A percentile compares a stretch with the other conserved stretches of the same genome.
Conservation (phyloP, 78 protist species). For the Tieghemostelium lacteum region DNA sequence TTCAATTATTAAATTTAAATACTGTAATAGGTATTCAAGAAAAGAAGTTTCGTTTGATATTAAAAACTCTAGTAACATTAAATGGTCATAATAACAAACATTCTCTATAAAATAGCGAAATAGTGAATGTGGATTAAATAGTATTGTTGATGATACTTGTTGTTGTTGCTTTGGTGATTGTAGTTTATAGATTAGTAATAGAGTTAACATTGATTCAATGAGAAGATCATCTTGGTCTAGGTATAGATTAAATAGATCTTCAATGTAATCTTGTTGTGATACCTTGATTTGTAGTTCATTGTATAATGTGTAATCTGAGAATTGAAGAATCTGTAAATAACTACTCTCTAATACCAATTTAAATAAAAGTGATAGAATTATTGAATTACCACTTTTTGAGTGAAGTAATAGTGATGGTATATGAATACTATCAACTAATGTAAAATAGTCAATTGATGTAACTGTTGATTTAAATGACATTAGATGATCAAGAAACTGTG, state of each 20-base stretch:
- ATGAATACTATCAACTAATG: not conserved
- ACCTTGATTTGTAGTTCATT: not conserved
- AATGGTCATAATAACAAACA: conserved; percentile 33
- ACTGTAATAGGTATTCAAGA: conserved; percentile 23
- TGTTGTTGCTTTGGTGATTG: not conserved
- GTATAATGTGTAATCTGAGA: not conserved
- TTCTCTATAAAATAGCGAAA: conserved; percentile 21
- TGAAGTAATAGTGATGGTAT: not conserved
- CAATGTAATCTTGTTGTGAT: not conserved
- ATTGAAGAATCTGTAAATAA: not conserved
- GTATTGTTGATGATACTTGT: not conserved
- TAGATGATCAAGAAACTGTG: no score
- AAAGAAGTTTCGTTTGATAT: conserved; percentile 51
- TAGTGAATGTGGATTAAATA: conserved; percentile 16
- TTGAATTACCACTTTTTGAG: not conserved
- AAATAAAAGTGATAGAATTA: not conserved
- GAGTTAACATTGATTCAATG: not conserved
- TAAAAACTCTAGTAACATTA: conserved; percentile 19
- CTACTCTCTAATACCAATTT: not conserved
- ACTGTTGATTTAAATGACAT: no score
- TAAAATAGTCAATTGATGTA: no score
- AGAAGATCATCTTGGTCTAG: conserved; percentile 17
- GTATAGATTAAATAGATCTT: not conserved
- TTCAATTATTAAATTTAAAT: not conserved
- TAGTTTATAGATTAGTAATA: not conserved